These are phyloP conservation scores for Forsythia suspensa DNA, from an alignment of 257 asterid genomes.

Conservation along the genomic window DNA sequence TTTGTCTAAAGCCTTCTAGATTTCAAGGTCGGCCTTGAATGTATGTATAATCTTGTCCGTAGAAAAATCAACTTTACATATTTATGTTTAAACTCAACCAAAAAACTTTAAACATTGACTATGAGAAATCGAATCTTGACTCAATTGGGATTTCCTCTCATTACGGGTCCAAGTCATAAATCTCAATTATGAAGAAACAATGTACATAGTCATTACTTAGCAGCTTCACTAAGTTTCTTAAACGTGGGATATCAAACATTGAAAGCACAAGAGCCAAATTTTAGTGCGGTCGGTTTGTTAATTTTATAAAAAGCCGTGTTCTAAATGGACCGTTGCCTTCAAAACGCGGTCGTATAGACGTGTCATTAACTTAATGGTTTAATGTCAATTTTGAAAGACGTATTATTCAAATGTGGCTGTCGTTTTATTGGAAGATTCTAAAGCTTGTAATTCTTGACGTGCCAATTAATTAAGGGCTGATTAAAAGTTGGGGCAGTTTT, in stretches of 20 bases:
- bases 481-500: constrained; percentile 23
- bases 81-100: too few relatives aligned
- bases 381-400: constrained; percentile 33
- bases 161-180: background rate
- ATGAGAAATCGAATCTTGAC: background rate
- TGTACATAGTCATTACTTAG: background rate
- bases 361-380: constrained; percentile 16
- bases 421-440: constrained; percentile 28
- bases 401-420: constrained; percentile 21
- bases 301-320: constrained; percentile 6
- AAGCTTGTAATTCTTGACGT: constrained; percentile 16
- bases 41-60: too few relatives aligned
- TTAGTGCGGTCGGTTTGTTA: constrained; percentile 36
- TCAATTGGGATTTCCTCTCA: background rate
- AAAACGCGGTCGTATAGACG: constrained; percentile 23
- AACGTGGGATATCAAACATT: background rate
- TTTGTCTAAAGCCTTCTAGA: too few relatives aligned
- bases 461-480: constrained; percentile 28
- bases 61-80: background rate
- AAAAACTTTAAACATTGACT: too few relatives aligned
- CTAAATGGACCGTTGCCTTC: background rate
- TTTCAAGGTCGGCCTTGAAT: too few relatives aligned
- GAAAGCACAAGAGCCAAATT: background rate
- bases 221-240: background rate
- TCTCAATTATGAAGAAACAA: background rate